Evolutionary conservation across 2,329 filamentous ascomycete genomes (phyloP), one percentile per base, ranked within the genome.

Genomic region (Parastagonospora nodorum): DNA sequence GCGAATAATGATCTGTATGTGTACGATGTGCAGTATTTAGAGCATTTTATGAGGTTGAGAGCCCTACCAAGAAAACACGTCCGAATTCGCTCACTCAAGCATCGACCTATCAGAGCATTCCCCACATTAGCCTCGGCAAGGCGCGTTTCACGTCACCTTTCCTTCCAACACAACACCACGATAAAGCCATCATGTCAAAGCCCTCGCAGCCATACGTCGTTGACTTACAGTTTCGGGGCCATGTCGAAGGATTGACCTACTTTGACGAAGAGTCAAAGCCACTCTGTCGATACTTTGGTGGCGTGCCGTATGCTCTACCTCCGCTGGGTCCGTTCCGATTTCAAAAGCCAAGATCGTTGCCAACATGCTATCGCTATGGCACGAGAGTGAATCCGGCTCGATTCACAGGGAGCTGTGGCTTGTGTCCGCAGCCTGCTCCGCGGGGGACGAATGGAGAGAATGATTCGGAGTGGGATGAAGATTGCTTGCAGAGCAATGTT

Each of bases 401-500:
- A 14, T 83, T 77, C 54, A 74, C 73, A 1, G 72, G 74, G 0
- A 71, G 50, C 1, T 68, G 72, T 27, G 72, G 73, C 1, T 49
- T 80, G 2, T 84, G 82, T 64, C 82, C 83, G 0, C 83, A 85
- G 58, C 77, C 79, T 9, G 55, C 52, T 2, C 38, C 51, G 8
- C 39, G 49, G 2, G 42, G 51, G 1, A 53, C 53, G 1, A 62
- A 63, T 1, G 65, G 67, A n/a, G 59, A 65, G 59, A 59, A 38
- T 41, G 51, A 32, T 11, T n/a, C 9, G 2, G 14, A 66, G 4
- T 77, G 74, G 64, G 74, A 76, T 42, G 82, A 85, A 58, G 80
- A 85, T 63, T 84, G 82, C 52, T 74, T 84, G 53, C 80, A 84
- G 55, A 69, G 75, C 43, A 84, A 84, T 62, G 72, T 85, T 5